These are phyloP conservation scores for Ophiocordyceps unilateralis DNA, from an alignment of 2,329 filamentous ascomycete species.

Conservation along the genomic window DNA sequence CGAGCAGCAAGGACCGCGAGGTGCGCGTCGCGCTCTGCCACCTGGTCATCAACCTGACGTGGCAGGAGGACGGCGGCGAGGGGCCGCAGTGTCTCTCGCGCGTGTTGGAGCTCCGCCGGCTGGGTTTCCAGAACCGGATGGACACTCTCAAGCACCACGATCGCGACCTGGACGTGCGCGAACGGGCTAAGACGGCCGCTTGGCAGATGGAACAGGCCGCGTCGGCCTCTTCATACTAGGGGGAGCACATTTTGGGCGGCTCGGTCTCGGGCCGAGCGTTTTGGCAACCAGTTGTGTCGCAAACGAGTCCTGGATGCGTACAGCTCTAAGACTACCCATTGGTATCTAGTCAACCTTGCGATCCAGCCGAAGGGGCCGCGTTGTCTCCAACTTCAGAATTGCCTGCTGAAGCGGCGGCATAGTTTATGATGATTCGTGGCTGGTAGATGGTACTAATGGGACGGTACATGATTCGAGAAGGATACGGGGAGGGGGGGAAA, in stretches of 20 bases:
- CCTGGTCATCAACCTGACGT: slow-evolving; percentile 73
- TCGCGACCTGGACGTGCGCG: slow-evolving; percentile 61
- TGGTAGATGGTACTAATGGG: too few relatives aligned
- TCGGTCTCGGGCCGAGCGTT: not conserved
- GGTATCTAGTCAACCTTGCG: too few relatives aligned
- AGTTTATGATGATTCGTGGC: too few relatives aligned
- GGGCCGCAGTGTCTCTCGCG: slow-evolving; percentile 46
- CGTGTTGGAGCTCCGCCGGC: slow-evolving; percentile 47
- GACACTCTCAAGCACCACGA: slow-evolving; percentile 46
- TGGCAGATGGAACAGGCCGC: slow-evolving; percentile 45
- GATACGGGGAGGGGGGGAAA: too few relatives aligned
- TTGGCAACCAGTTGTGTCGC: too few relatives aligned
- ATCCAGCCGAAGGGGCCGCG: too few relatives aligned
- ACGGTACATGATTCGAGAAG: too few relatives aligned
- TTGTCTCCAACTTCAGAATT: too few relatives aligned
- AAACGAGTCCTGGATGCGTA: too few relatives aligned
- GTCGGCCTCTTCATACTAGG: slow-evolving; percentile 1
- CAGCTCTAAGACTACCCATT: too few relatives aligned
- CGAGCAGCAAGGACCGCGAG: slow-evolving; percentile 52
- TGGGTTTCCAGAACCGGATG: slow-evolving; percentile 55
- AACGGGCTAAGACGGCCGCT: slow-evolving; percentile 65
- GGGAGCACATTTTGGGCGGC: not conserved
- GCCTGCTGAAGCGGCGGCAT: too few relatives aligned
- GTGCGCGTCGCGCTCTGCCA: slow-evolving; percentile 69
- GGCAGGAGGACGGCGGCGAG: slow-evolving; percentile 59